These are phyloP conservation scores for Boletus sp. DNA, from an alignment of 1,284 basidiomycete species.

Conservation along the genomic window DNA sequence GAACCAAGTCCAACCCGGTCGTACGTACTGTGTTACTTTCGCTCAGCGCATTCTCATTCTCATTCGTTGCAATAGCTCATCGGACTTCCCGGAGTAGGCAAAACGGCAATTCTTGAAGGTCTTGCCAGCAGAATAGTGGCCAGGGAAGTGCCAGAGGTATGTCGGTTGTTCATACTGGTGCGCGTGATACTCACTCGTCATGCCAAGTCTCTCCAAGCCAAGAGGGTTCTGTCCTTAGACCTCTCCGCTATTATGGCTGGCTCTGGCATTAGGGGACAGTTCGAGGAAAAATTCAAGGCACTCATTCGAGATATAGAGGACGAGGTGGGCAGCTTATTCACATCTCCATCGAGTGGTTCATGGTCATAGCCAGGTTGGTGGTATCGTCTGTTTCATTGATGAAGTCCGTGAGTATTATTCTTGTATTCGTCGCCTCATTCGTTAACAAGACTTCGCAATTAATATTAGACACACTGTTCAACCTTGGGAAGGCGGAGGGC, in stretches of 20 bases:
- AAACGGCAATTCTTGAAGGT: conserved; percentile 93
- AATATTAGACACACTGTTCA: conserved; percentile 70
- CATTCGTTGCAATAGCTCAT: conserved; percentile 54
- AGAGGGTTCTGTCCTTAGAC: conserved; percentile 83
- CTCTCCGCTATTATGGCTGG: conserved; percentile 83
- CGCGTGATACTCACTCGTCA: not conserved
- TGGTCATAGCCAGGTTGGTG: conserved; percentile 50
- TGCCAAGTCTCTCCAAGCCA: conserved; percentile 75
- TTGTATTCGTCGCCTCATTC: conserved; percentile 10
- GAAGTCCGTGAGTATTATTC: conserved; percentile 75
- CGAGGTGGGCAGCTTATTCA: conserved; percentile 49
- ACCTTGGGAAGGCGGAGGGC: conserved; percentile 90
- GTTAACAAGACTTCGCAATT: not conserved
- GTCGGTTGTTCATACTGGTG: conserved; percentile 17
- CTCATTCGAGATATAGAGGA: conserved; percentile 88
- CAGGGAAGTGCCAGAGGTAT: conserved; percentile 89
- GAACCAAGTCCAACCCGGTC: conserved; percentile 90
- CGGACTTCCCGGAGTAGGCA: conserved; percentile 84
- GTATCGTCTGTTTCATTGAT: conserved; percentile 88
- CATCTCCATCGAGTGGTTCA: conserved; percentile 2
- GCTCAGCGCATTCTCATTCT: not conserved
- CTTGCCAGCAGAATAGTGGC: conserved; percentile 87
- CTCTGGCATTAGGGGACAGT: conserved; percentile 87
- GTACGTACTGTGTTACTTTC: conserved; percentile 44
- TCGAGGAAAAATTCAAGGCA: conserved; percentile 91